phyloP scores from a whole-genome alignment of 1,284 basidiomycete genomes.

The Neotropicomus parvogracilis region DNA sequence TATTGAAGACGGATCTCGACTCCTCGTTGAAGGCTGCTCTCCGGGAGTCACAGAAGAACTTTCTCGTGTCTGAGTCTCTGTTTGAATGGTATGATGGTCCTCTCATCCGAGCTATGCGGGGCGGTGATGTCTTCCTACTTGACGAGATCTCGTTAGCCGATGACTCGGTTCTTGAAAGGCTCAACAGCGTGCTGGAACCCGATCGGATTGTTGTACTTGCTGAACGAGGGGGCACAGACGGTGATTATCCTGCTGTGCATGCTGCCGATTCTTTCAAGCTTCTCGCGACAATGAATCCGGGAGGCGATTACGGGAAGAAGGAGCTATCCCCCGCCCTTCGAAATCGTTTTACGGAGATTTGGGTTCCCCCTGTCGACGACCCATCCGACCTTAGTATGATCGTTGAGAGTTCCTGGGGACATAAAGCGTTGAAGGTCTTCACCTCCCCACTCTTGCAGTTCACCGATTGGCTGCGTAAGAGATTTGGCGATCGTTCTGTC shows the following conservation, averaged over 20 bases:
- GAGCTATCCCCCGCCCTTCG: conserved; percentile 95
- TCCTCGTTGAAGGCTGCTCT: conserved; percentile 34
- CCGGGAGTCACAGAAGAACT: conserved; percentile 39
- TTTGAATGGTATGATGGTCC: conserved; percentile 98
- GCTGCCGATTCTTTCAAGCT: conserved; percentile 80
- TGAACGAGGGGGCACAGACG: conserved; percentile 81
- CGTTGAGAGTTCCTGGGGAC: conserved; percentile 69
- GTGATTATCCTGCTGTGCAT: conserved; percentile 64
- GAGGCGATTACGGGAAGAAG: conserved; percentile 99
- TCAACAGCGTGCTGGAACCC: conserved; percentile 96
- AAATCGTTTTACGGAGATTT: conserved; percentile 99
- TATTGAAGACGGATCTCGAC: conserved; percentile 30
- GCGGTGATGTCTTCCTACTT: conserved; percentile 84
- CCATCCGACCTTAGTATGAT: conserved; percentile 79
- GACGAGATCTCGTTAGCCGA: conserved; percentile 99
- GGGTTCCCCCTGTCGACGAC: conserved; percentile 88
- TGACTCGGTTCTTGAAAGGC: conserved; percentile 94
- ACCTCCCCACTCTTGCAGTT: conserved; percentile 77
- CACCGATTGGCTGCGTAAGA: conserved; percentile 72
- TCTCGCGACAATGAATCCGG: conserved; percentile 98
- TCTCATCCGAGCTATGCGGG: conserved; percentile 87
- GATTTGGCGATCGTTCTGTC: conserved; percentile 65
- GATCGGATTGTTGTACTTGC: conserved; percentile 88
- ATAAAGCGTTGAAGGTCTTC: conserved; percentile 53
- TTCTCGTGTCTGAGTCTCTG: conserved; percentile 62